Base-by-base conservation (phyloP, 352 stramenopile genomes). In the Phytophthora litchii region DNA sequence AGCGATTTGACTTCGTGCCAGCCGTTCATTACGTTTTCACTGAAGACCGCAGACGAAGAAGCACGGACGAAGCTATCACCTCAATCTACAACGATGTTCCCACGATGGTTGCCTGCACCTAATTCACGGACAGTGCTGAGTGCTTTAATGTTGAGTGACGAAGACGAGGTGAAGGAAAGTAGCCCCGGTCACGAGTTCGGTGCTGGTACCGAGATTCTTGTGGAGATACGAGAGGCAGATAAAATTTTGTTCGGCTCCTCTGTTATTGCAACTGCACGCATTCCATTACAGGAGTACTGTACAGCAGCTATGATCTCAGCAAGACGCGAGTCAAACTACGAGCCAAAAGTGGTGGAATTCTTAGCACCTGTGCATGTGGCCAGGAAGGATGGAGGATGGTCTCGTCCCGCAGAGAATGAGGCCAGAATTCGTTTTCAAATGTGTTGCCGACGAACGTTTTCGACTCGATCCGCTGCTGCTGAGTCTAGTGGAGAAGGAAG, bases 221-320 rank as follows among this genome's bases (percentile, higher is more conserved):
- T 91, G n/a, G 76, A 93, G 41, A 74, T 93, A 21, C 76, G 83
- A 45, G 83, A 93, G 67, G 65, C 76, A 13, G 83, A 91, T 46
- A 83, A 76, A 27, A 57, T 91, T 31, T 53, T 91, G 9, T 92
- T 93, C 40, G 80, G 81, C 0, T 93, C 83, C 0, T 88, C 83
- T 1, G 36, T 91, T 31, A 55, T 93, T 9, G 79, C 78, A 16
- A 75, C 64, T 3, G 74, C 67, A 11, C 64, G 47, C 2, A 59
- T 92, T 47, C 78, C 78, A 8, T 60, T 92, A 31, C 57, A 70
- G 13, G 67, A 78, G 27, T 85, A 90, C 21, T 61, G 82, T 32
- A 52, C 58, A 31, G 65, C 72, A 41, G 64, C 70, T 13, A 70
- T 83, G 32, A 76, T 72, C 29, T 44, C 51, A 27, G 40, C 61